phyloP scores from a whole-genome alignment of 108 stramenopile species.

The Pseudonitzschia multiseries region DNA sequence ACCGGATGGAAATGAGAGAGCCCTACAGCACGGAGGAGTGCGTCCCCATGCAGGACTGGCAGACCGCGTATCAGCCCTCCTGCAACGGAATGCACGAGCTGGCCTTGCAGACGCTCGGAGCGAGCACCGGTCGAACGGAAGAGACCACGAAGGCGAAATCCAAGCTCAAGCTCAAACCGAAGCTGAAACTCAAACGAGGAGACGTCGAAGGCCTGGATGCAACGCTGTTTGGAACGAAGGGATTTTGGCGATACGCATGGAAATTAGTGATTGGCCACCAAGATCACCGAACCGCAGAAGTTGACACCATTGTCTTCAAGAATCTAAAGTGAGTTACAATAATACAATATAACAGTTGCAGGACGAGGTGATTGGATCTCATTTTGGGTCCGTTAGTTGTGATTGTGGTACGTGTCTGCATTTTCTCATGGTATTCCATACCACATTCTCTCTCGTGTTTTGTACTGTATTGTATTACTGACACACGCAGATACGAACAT shows the following conservation, averaged over 20 bases:
- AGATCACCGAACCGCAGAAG: slow-evolving; percentile 9
- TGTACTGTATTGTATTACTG: neutral
- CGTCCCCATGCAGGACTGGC: slow-evolving; percentile 81
- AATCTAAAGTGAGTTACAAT: slow-evolving; percentile 55
- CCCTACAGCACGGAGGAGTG: slow-evolving; percentile 59
- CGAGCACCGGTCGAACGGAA: neutral
- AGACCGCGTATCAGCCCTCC: slow-evolving; percentile 67
- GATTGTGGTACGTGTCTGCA: neutral
- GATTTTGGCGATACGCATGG: slow-evolving; percentile 79
- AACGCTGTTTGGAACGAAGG: slow-evolving; percentile 60
- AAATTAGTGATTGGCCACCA: slow-evolving; percentile 39
- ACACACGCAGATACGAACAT: slow-evolving; percentile 49
- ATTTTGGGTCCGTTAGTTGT: slow-evolving; percentile 3
- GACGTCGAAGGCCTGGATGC: slow-evolving; percentile 27
- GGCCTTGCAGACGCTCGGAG: slow-evolving; percentile 33
- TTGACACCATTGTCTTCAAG: slow-evolving; percentile 56
- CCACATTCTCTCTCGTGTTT: neutral
- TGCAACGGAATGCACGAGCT: slow-evolving; percentile 71
- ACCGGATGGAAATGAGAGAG: slow-evolving; percentile 53
- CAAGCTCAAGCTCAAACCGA: no score
- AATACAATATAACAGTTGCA: no score
- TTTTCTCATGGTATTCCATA: neutral
- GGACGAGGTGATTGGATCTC: no score
- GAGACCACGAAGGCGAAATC: no score
- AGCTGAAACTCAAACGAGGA: slow-evolving; percentile 11